Conservation (phyloP, 2,329 filamentous ascomycete species). For the Colletotrichum shisoi region DNA sequence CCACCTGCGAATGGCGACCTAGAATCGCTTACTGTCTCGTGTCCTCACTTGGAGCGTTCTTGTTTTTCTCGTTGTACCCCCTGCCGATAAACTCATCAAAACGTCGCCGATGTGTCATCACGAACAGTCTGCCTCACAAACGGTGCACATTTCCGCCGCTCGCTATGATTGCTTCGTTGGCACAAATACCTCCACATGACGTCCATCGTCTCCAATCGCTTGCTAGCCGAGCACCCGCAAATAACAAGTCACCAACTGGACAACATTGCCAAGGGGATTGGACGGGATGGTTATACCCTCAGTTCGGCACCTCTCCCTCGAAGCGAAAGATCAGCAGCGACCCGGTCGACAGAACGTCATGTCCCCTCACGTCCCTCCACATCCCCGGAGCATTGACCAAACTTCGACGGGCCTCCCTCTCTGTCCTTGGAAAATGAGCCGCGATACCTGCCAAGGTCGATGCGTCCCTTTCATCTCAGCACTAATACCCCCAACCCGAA, state of each 20-base stretch:
- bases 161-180: constrained; percentile 16
- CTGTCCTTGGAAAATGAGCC: constrained; percentile 17
- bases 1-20: neutral
- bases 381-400: constrained; percentile 11
- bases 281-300: constrained; percentile 12
- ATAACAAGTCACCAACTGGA: neutral
- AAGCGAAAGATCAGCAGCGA: constrained; percentile 27
- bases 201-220: constrained; percentile 5
- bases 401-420: neutral
- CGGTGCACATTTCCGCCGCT: neutral
- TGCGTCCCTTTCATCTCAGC: constrained; percentile 5
- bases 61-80: neutral
- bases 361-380: constrained; percentile 17
- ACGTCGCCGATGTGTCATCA: neutral
- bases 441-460: neutral
- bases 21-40: neutral
- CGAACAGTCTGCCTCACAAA: neutral
- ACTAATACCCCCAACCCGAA: neutral
- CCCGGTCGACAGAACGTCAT: constrained; percentile 29
- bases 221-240: constrained; percentile 4
- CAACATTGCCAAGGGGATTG: neutral
- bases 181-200: constrained; percentile 37
- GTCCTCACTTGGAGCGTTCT: neutral
- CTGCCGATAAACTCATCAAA: neutral
- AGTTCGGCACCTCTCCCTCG: neutral